Evolutionary conservation across 306 rosid genomes (phyloP), one percentile per base, ranked within the genome.

Genomic region (Citrullus amarus): DNA sequence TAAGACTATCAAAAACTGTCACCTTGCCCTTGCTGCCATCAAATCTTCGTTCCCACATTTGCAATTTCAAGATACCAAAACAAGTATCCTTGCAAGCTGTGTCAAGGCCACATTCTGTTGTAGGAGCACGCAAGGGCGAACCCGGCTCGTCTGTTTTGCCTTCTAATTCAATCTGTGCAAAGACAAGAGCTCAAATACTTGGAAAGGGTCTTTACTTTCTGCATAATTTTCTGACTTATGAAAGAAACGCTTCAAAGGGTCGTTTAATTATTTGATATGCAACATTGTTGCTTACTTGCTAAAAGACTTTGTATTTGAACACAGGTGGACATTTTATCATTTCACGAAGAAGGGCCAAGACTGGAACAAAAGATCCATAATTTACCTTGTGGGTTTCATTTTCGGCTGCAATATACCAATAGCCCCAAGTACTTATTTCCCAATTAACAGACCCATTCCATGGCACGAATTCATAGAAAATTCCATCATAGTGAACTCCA

Each of bases 21-120:
- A 93, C 98, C 97, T 93, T 93, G 65, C 97, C 97, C 83, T 90
- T 91, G 81, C 86, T 86, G 82, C 96, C 97, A 83, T 90, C 96
- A 56, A 74, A 83, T 85, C 89, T 90, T 72, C 94, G 80, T 86
- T 94, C 98, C 97, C 97, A 94, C 28, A 92, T 55, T 79, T 85
- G 83, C 72, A 94, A 79, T 82, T 86, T 90, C 56, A 90, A 86
- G 43, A 11, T 78, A 78, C 93, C 93, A 76, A 82, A 88, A 79
- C 96, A 94, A 67, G 97, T 85, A 83, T 94, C 97, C 87, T 87
- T 92, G 76, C 98, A 94, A 80, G 97, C 97, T 54, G 86, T 91
- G 74, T 91, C 79, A 83, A 94, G 78, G 38, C 98, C 98, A 36
- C 89, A 75, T 84, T 94, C 97, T 50, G 72, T 0, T 53, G 98